Conservation (phyloP, 2,329 filamentous ascomycete genomes). For the Cordyceps fumosorosea region DNA sequence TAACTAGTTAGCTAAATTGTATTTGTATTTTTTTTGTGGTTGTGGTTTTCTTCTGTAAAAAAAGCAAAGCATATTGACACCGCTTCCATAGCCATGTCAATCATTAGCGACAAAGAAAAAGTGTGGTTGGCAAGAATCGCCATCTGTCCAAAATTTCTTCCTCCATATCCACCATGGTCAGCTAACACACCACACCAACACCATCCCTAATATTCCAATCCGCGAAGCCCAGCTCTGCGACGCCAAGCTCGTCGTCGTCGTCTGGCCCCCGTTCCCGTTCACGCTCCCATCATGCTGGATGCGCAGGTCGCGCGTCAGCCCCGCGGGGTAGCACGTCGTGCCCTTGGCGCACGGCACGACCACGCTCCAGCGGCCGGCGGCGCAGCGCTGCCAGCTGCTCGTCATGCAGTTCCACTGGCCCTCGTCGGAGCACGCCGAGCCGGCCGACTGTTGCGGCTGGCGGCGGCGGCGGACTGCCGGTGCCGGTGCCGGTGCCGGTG, state of each 20-base stretch:
- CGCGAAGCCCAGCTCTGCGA: not conserved
- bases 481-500: no score
- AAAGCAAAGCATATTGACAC: not conserved
- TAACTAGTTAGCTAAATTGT: no score
- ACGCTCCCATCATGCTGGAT: constrained; percentile 26
- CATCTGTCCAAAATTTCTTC: not conserved
- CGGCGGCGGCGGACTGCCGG: not conserved
- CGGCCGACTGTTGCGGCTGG: constrained; percentile 19
- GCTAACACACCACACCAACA: not conserved
- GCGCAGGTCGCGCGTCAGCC: constrained; percentile 34
- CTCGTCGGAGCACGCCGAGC: constrained; percentile 37
- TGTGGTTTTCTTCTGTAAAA: not conserved
- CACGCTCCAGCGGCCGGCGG: constrained; percentile 38
- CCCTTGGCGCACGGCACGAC: constrained; percentile 38
- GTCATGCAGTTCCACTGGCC: constrained; percentile 51
- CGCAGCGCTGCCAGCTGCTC: constrained; percentile 43
- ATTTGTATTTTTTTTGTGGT: not conserved
- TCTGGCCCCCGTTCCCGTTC: not conserved
- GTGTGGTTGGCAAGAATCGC: not conserved
- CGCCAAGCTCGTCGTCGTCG: constrained; percentile 1
- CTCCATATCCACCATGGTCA: not conserved
- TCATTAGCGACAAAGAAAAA: not conserved
- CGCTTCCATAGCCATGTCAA: not conserved
- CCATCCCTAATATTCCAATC: not conserved
- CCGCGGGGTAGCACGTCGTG: constrained; percentile 38